Evolutionary conservation across 805 yeast genomes (phyloP).

Genomic region (Metschnikowia proteae): DNA sequence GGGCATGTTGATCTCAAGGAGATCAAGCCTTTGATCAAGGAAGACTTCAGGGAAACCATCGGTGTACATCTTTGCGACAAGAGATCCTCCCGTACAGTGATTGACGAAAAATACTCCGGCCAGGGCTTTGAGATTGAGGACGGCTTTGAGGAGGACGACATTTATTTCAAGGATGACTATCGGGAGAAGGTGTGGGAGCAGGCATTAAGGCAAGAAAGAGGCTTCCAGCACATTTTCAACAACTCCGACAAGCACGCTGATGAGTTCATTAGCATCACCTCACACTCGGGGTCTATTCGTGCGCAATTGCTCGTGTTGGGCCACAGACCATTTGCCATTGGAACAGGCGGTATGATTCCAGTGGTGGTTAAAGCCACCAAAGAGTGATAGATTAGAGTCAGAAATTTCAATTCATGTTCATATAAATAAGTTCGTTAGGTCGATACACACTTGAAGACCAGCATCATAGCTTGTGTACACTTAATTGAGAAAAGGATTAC

Average conservation of each 20-base stretch:
- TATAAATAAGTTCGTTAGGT: background rate
- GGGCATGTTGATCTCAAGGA: conserved; percentile 22
- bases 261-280: conserved; percentile 38
- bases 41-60: conserved; percentile 45
- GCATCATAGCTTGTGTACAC: background rate
- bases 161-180: conserved; percentile 35
- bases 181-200: conserved; percentile 42
- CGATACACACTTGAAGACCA: background rate
- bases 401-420: background rate
- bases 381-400: background rate
- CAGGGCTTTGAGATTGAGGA: conserved; percentile 43
- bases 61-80: conserved; percentile 52
- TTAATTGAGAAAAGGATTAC: conserved; percentile 2
- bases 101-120: conserved; percentile 37
- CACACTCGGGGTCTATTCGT: conserved; percentile 50
- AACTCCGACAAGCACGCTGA: conserved; percentile 20
- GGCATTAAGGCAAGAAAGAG: conserved; percentile 31
- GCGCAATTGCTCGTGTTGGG: conserved; percentile 45
- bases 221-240: conserved; percentile 35
- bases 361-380: conserved; percentile 43
- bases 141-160: conserved; percentile 46
- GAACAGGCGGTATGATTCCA: conserved; percentile 57
- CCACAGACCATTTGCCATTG: conserved; percentile 46
- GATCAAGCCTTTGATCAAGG: conserved; percentile 40
- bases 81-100: conserved; percentile 34